These are phyloP conservation scores for Lodderomyces theae DNA, from an alignment of 1,139 yeast genomes.

Conservation along the genomic window DNA sequence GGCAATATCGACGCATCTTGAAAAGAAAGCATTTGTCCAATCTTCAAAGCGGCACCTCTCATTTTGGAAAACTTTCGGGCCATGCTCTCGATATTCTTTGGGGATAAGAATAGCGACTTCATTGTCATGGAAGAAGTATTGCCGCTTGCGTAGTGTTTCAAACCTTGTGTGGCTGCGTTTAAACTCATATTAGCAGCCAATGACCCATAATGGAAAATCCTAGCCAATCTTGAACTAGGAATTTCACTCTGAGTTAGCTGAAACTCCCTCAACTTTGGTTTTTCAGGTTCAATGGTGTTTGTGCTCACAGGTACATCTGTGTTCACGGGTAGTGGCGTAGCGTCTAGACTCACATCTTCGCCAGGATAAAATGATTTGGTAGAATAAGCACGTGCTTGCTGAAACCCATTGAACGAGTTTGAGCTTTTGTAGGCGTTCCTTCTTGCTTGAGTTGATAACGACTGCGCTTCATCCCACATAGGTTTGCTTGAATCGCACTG, in stretches of 20 bases:
- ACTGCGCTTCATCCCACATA: slow-evolving; percentile 30
- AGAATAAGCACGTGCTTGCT: slow-evolving; percentile 15
- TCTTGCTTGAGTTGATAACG: slow-evolving; percentile 23
- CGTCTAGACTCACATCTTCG: slow-evolving; percentile 7
- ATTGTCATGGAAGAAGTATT: slow-evolving; percentile 41
- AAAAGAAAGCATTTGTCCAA: slow-evolving; percentile 93
- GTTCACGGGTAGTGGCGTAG: not conserved
- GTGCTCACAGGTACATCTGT: not conserved
- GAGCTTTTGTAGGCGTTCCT: slow-evolving; percentile 5
- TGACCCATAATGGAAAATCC: slow-evolving; percentile 89
- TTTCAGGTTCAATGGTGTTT: slow-evolving; percentile 29
- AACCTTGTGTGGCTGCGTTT: slow-evolving; percentile 78
- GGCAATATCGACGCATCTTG: slow-evolving; percentile 88
- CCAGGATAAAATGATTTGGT: slow-evolving; percentile 15
- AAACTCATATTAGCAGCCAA: slow-evolving; percentile 90
- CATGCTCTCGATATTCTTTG: slow-evolving; percentile 81
- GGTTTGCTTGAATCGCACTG: slow-evolving; percentile 18
- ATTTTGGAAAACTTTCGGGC: slow-evolving; percentile 85
- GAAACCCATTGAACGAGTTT: slow-evolving; percentile 10
- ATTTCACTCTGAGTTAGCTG: slow-evolving; percentile 66
- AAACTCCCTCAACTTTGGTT: slow-evolving; percentile 28
- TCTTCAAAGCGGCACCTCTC: slow-evolving; percentile 97
- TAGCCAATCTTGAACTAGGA: slow-evolving; percentile 80
- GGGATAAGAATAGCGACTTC: slow-evolving; percentile 67
- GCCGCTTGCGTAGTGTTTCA: slow-evolving; percentile 61